These are phyloP conservation scores for Fusarium globosum DNA, from an alignment of 2,329 filamentous ascomycete species.

Conservation along the genomic window DNA sequence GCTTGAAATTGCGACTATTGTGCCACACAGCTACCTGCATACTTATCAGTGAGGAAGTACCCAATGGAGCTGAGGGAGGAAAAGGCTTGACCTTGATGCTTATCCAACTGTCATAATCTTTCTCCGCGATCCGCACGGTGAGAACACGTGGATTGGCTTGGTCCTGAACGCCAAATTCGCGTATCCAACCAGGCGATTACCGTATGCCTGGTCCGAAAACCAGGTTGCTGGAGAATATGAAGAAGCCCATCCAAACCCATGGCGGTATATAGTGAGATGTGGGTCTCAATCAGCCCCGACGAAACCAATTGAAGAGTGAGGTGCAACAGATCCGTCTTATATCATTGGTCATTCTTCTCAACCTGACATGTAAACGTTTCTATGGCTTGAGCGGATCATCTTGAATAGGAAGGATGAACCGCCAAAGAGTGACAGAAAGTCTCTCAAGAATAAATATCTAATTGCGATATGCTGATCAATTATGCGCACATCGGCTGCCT, in stretches of 20 bases:
- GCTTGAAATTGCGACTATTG: slow-evolving; percentile 6
- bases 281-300: slow-evolving; percentile 11
- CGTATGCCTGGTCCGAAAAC: slow-evolving; percentile 27
- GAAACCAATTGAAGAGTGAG: slow-evolving; percentile 3
- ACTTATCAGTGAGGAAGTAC: not conserved
- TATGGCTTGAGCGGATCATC: slow-evolving; percentile 14
- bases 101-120: not conserved
- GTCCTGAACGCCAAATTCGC: slow-evolving; percentile 4
- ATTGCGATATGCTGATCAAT: not conserved
- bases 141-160: slow-evolving; percentile 16
- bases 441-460: slow-evolving; percentile 1
- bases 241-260: slow-evolving; percentile 9
- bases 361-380: not conserved
- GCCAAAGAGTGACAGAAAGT: not conserved
- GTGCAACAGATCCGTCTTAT: slow-evolving; percentile 18
- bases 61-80: not conserved
- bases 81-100: not conserved
- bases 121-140: not conserved
- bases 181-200: not conserved
- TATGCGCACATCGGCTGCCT: not conserved
- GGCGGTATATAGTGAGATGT: slow-evolving; percentile 5
- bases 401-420: slow-evolving; percentile 25
- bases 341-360: slow-evolving; percentile 11
- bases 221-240: slow-evolving; percentile 31
- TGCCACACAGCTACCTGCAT: slow-evolving; percentile 3